phyloP scores from a whole-genome alignment of 192 early-diverging fungal species.

The Podila epigama region DNA sequence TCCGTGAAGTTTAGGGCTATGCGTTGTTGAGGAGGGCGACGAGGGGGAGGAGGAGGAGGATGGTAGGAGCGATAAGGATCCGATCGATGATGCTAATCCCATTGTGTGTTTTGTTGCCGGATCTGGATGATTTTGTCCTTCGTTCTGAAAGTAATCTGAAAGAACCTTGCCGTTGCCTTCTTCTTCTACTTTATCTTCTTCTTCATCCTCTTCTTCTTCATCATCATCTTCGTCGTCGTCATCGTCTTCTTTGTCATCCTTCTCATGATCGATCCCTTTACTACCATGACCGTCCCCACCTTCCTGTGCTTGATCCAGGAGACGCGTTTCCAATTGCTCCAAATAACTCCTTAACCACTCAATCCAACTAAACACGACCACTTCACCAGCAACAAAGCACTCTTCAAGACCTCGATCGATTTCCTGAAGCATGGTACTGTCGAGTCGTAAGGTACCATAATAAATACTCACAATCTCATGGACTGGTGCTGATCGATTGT shows the following conservation, averaged over 20 bases:
- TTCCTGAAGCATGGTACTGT: conserved; percentile 43
- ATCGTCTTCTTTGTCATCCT: not conserved
- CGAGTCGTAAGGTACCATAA: conserved; percentile 58
- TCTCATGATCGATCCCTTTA: conserved; percentile 1
- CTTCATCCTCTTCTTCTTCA: conserved; percentile 4
- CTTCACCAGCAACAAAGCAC: conserved; percentile 65
- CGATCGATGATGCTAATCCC: conserved; percentile 14
- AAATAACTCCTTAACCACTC: conserved; percentile 62
- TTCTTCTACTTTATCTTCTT: conserved; percentile 15
- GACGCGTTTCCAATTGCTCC: conserved; percentile 27
- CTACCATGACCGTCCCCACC: not conserved
- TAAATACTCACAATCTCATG: conserved; percentile 63
- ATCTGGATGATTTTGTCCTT: too few species aligned
- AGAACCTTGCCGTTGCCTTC: conserved; percentile 11
- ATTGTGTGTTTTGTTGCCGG: not conserved
- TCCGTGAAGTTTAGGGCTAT: conserved; percentile 21
- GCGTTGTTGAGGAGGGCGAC: not conserved
- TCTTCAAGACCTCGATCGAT: conserved; percentile 56
- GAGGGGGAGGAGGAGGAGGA: not conserved
- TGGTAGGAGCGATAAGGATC: conserved; percentile 9
- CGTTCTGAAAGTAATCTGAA: conserved; percentile 27
- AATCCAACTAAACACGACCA: conserved; percentile 76
- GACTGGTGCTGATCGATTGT: conserved; percentile 44
- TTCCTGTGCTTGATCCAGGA: conserved; percentile 4
- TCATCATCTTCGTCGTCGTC: not conserved